Conservation (phyloP, 208 protist genomes). For the Leishmania lainsoni region DNA sequence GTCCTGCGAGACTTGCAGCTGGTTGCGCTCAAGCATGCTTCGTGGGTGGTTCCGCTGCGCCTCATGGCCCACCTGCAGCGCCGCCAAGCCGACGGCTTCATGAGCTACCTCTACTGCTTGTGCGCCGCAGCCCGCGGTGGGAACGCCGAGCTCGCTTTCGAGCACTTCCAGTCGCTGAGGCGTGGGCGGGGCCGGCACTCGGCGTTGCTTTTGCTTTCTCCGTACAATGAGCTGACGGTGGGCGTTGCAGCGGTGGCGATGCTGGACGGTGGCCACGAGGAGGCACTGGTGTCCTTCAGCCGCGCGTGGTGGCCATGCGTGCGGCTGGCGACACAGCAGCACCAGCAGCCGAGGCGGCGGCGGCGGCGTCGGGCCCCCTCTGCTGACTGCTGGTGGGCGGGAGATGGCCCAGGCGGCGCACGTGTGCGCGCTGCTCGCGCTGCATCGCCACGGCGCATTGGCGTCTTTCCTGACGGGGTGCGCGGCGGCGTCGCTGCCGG, state of each 20-base stretch:
- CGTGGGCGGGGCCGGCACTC: slow-evolving; percentile 18
- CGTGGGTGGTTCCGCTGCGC: slow-evolving; percentile 59
- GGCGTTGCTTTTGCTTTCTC: slow-evolving; percentile 19
- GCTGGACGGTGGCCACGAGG: slow-evolving; percentile 56
- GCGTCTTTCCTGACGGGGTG: neutral
- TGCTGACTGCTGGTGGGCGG: slow-evolving; percentile 13
- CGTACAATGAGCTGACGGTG: slow-evolving; percentile 71
- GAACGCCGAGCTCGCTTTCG: slow-evolving; percentile 26
- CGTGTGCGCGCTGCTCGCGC: slow-evolving; percentile 9
- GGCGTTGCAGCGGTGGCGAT: slow-evolving; percentile 66
- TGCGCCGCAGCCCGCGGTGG: slow-evolving; percentile 61
- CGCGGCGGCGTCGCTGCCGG: slow-evolving; percentile 6
- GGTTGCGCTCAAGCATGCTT: slow-evolving; percentile 65
- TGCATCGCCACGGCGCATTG: neutral
- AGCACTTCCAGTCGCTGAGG: slow-evolving; percentile 27
- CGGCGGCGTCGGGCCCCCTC: slow-evolving; percentile 6
- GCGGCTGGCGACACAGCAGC: slow-evolving; percentile 11
- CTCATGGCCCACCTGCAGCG: slow-evolving; percentile 30
- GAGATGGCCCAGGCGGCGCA: slow-evolving; percentile 28
- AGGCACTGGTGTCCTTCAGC: slow-evolving; percentile 33
- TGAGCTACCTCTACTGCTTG: slow-evolving; percentile 83
- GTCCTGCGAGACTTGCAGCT: slow-evolving; percentile 73
- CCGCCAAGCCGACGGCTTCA: slow-evolving; percentile 50
- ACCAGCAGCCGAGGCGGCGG: slow-evolving; percentile 11
- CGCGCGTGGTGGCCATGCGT: slow-evolving; percentile 26